Evolutionary conservation across 2,329 filamentous ascomycete species (phyloP).

Genomic region (Paramyrothecium roridum): DNA sequence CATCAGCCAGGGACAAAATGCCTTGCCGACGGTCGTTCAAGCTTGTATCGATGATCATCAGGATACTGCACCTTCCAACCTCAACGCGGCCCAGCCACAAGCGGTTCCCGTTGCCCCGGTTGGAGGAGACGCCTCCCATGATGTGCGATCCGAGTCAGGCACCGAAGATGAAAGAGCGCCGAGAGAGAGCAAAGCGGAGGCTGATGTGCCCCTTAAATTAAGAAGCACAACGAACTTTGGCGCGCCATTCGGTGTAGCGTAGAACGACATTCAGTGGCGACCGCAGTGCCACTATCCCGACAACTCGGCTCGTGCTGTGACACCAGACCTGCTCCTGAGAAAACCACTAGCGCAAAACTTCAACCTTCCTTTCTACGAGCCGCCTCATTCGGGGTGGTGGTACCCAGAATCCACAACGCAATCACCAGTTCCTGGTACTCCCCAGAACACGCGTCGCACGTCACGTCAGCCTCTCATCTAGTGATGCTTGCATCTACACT

Average conservation of each 20-base stretch:
- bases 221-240: constrained; percentile 45
- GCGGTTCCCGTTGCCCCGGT: constrained; percentile 8
- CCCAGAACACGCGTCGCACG: too few species aligned
- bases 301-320: constrained; percentile 1
- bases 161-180: constrained; percentile 19
- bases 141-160: constrained; percentile 14
- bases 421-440: not conserved
- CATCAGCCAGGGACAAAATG: constrained; percentile 42
- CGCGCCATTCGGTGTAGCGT: constrained; percentile 37
- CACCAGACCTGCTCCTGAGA: constrained; percentile 2
- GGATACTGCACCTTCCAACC: constrained; percentile 10
- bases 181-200: constrained; percentile 23
- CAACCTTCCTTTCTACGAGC: constrained; percentile 2
- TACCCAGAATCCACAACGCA: not conserved
- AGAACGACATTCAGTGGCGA: constrained; percentile 8
- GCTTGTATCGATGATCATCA: constrained; percentile 25
- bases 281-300: not conserved
- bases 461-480: too few species aligned
- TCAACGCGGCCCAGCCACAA: constrained; percentile 7
- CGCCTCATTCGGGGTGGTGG: not conserved
- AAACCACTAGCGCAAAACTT: constrained; percentile 4
- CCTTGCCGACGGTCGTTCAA: constrained; percentile 41
- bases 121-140: constrained; percentile 17
- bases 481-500: too few species aligned
- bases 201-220: constrained; percentile 44